A percentile compares a stretch with the other conserved stretches of the same genome.
These are phyloP conservation scores for Physaria fendleri DNA, from an alignment of 345 rosid species.

Conservation along the genomic window DNA sequence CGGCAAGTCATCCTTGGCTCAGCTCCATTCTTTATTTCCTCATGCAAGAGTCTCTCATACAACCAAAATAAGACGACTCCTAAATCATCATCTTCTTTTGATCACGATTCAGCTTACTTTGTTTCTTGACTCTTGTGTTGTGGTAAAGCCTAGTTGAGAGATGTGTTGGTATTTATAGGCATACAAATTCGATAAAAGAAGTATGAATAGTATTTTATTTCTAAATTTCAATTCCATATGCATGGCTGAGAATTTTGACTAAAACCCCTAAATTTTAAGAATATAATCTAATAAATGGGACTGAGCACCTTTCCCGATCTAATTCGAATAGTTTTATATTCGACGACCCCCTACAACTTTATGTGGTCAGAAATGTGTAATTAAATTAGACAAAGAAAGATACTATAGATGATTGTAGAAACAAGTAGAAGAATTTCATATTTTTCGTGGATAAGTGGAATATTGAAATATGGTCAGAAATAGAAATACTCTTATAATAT, in stretches of 20 bases:
- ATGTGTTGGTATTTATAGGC: conserved; percentile 10
- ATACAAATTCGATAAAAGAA: not conserved
- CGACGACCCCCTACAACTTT: conserved; percentile 11
- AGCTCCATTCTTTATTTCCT: too few relatives aligned
- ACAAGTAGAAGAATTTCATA: conserved; percentile 1
- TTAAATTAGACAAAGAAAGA: not conserved
- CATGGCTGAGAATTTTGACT: conserved; percentile 19
- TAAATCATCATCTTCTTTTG: not conserved
- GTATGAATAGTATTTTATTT: not conserved
- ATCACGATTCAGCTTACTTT: not conserved
- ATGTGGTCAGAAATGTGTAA: not conserved
- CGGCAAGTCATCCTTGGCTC: too few relatives aligned
- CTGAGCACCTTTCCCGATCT: conserved; percentile 9
- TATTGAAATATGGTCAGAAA: not conserved
- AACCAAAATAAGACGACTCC: conserved; percentile 1
- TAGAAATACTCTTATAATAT: too few relatives aligned
- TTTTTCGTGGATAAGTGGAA: not conserved
- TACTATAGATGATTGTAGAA: conserved; percentile 5
- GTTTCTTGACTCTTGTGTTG: conserved; percentile 5
- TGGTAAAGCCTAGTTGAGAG: conserved; percentile 3
- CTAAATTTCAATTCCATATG: conserved; percentile 5
- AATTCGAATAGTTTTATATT: conserved; percentile 6
- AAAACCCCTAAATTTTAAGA: conserved; percentile 19
- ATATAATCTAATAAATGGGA: conserved; percentile 1
- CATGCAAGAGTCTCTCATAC: too few relatives aligned